Evolutionary conservation across 768 basidiomycete genomes (phyloP).

Genomic region (Tricholomella constricta): DNA sequence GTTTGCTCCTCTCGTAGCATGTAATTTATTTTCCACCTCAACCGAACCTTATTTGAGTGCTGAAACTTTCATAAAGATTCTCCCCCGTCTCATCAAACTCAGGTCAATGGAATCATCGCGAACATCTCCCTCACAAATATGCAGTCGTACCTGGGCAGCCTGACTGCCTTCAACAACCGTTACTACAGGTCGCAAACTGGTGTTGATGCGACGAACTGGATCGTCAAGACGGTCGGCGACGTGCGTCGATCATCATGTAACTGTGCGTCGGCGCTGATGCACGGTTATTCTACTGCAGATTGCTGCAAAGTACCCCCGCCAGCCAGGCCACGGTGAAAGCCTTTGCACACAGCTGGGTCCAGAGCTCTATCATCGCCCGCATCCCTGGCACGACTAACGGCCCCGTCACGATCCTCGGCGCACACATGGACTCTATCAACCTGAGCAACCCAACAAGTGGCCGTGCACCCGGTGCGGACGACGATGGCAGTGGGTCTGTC

Average conservation of each 20-base stretch:
- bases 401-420: constrained; percentile 26
- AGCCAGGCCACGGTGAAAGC: constrained; percentile 24
- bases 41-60: background rate
- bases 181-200: constrained; percentile 34
- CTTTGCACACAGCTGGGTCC: constrained; percentile 17
- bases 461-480: constrained; percentile 39
- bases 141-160: constrained; percentile 30
- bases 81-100: constrained; percentile 26
- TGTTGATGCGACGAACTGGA: constrained; percentile 34
- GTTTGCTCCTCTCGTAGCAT: constrained; percentile 11
- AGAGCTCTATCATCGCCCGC: constrained; percentile 22
- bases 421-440: constrained; percentile 33
- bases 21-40: background rate
- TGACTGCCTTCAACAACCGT: constrained; percentile 37
- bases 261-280: background rate
- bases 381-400: constrained; percentile 20
- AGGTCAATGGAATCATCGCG: constrained; percentile 23
- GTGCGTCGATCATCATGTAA: constrained; percentile 13
- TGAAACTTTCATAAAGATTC: constrained; percentile 16
- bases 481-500: constrained; percentile 44
- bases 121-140: constrained; percentile 26
- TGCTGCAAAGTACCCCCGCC: constrained; percentile 18
- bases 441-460: constrained; percentile 24
- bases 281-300: constrained; percentile 13
- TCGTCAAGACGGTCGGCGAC: constrained; percentile 26